Conservation (phyloP, 768 basidiomycete species). For the Grammothele lineata region DNA sequence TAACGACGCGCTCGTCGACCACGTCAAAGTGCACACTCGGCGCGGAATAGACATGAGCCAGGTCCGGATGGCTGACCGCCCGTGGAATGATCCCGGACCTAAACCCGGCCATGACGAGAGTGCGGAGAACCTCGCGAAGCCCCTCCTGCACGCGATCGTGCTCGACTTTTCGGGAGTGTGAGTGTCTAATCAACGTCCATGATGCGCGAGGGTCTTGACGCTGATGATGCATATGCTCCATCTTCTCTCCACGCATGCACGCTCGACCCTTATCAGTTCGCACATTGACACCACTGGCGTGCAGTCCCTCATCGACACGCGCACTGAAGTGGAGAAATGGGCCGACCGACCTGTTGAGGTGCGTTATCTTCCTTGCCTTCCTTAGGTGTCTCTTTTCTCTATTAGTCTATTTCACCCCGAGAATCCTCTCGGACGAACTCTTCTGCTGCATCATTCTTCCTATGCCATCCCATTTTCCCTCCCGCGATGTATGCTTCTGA, state of each 20-base stretch:
- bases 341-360: constrained; percentile 72
- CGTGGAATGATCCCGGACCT: constrained; percentile 95
- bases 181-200: constrained; percentile 22
- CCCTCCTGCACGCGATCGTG: constrained; percentile 79
- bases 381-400: too few species aligned
- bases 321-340: constrained; percentile 86
- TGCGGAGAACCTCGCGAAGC: constrained; percentile 49
- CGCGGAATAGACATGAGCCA: constrained; percentile 69
- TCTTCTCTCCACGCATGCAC: not conserved
- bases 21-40: constrained; percentile 74
- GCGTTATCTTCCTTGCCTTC: constrained; percentile 14
- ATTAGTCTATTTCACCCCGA: too few species aligned
- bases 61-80: constrained; percentile 66
- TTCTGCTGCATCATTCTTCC: too few species aligned
- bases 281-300: constrained; percentile 91
- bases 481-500: too few species aligned
- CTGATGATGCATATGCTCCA: not conserved
- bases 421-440: too few species aligned
- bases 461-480: too few species aligned
- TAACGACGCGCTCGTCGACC: constrained; percentile 72
- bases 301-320: constrained; percentile 87
- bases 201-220: not conserved
- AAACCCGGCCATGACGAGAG: constrained; percentile 45
- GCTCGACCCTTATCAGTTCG: constrained; percentile 39
- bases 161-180: constrained; percentile 86